Evolutionary conservation across 129 eudicot species (phyloP), one percentile per base, ranked within the genome.

Genomic region (Rutidosis leptorrhynchoides): DNA sequence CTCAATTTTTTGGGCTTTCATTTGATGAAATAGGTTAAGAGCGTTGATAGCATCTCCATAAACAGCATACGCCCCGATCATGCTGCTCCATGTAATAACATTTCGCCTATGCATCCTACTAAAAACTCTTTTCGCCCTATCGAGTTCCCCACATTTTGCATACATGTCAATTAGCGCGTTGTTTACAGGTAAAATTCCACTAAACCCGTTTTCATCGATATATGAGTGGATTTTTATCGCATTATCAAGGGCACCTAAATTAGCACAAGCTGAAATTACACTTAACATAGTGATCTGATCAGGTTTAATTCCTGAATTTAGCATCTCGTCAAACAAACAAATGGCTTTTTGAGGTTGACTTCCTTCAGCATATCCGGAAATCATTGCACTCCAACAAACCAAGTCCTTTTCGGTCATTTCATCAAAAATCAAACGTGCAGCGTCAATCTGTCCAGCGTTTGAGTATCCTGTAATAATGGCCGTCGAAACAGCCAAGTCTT

Each of bases 301-400:
- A 16, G 96, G 90, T 73, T 81, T 83, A 65, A 83, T 37, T 73
- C 90, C 94, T 7, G 53, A 64, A 54, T 15, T 62, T 68, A 67
- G 81, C 85, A 89, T 83, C 56, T 85, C 62, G 49, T 69, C 45
- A 17, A 89, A 85, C 70, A 89, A 69, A 30, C 65, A 45, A 33
- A 89, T 83, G 65, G 93, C 90, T 74, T 85, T 89, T 53, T 74
- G 85, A 62, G 96, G 90, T 17, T 73, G 67, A 46, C 81, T 83
- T 40, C 87, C 85, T 37, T 89, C 84, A 49, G 79, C 87, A 69
- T 85, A 89, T 27, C 94, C 85, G 9, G 90, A 71, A 57, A 89
- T 89, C 90, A 89, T 89, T 30, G 96, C 94, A 75, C 94, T 89
- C 94, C 96, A 89, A 74, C 87, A 85, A 42, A 89, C 79, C 76